phyloP scores from a whole-genome alignment of 192 early-diverging fungal species.

The Umbelopsis sp. region DNA sequence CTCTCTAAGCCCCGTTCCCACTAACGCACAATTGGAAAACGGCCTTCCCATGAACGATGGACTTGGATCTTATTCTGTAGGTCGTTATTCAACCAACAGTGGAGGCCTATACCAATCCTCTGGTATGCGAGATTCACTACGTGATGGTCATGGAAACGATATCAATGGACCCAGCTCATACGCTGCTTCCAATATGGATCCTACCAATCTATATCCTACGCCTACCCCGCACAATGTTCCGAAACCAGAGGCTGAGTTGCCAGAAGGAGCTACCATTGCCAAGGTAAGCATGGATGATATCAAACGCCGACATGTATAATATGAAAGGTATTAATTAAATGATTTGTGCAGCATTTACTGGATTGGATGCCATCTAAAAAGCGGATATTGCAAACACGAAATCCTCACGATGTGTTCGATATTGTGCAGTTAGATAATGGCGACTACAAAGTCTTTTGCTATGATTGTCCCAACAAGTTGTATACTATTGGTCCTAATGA shows the following conservation, averaged over 20 bases:
- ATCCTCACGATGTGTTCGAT: slow-evolving; percentile 21
- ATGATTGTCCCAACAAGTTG: slow-evolving; percentile 23
- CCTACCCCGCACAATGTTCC: neutral
- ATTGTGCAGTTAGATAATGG: slow-evolving; percentile 12
- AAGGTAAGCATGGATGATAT: neutral
- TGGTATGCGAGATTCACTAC: neutral
- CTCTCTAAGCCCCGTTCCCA: slow-evolving; percentile 1
- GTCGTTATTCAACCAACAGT: neutral
- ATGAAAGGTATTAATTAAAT: neutral
- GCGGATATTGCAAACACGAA: neutral
- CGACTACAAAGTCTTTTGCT: slow-evolving; percentile 17
- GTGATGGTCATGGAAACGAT: neutral
- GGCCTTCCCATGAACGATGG: neutral
- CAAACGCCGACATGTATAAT: neutral
- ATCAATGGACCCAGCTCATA: neutral
- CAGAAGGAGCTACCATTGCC: neutral
- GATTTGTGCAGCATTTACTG: neutral
- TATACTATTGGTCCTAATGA: slow-evolving; percentile 11
- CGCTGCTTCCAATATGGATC: neutral
- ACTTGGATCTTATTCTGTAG: neutral
- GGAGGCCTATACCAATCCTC: neutral
- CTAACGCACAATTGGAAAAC: slow-evolving; percentile 1
- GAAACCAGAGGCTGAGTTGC: slow-evolving; percentile 11
- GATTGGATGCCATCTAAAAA: slow-evolving; percentile 19
- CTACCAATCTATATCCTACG: slow-evolving; percentile 1